These are phyloP conservation scores for Geosmithia putterillii DNA, from an alignment of 2,329 filamentous ascomycete species.

Conservation along the genomic window DNA sequence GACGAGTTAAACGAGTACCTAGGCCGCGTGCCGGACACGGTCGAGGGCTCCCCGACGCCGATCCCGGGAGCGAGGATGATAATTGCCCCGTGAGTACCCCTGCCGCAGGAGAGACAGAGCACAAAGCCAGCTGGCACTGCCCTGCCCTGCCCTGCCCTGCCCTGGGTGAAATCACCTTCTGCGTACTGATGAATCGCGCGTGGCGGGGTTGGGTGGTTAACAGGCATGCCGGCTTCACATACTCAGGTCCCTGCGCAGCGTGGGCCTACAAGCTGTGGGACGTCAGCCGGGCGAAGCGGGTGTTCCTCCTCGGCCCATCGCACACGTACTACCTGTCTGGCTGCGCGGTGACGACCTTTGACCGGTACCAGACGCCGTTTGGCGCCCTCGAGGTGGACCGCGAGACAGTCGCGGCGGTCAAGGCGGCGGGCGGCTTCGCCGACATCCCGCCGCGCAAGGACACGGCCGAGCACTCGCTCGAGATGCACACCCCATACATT, in stretches of 20 bases:
- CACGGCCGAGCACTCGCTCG: slow-evolving; percentile 79
- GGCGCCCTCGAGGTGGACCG: slow-evolving; percentile 57
- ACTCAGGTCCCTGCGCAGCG: slow-evolving; percentile 83
- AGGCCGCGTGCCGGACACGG: slow-evolving; percentile 51
- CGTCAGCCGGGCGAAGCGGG: slow-evolving; percentile 66
- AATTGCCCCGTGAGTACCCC: slow-evolving; percentile 73
- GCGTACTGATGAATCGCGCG: background rate
- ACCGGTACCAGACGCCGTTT: slow-evolving; percentile 60
- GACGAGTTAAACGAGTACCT: slow-evolving; percentile 65
- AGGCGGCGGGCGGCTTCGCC: slow-evolving; percentile 17
- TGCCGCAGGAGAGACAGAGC: too few relatives aligned
- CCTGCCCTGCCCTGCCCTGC: too few relatives aligned
- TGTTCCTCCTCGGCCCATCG: slow-evolving; percentile 88
- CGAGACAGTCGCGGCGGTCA: slow-evolving; percentile 36
- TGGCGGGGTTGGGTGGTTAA: background rate
- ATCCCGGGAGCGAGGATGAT: slow-evolving; percentile 66
- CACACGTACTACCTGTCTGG: slow-evolving; percentile 74
- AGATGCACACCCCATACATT: slow-evolving; percentile 94
- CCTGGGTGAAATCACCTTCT: background rate
- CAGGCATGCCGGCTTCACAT: slow-evolving; percentile 88
- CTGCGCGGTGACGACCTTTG: slow-evolving; percentile 64
- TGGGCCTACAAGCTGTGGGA: slow-evolving; percentile 91
- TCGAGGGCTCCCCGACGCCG: slow-evolving; percentile 51
- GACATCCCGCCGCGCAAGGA: slow-evolving; percentile 57
- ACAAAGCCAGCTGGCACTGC: too few relatives aligned